These are phyloP conservation scores for Paspalum vaginatum DNA, from an alignment of 176 grass and related monocot genomes.

Conservation along the genomic window DNA sequence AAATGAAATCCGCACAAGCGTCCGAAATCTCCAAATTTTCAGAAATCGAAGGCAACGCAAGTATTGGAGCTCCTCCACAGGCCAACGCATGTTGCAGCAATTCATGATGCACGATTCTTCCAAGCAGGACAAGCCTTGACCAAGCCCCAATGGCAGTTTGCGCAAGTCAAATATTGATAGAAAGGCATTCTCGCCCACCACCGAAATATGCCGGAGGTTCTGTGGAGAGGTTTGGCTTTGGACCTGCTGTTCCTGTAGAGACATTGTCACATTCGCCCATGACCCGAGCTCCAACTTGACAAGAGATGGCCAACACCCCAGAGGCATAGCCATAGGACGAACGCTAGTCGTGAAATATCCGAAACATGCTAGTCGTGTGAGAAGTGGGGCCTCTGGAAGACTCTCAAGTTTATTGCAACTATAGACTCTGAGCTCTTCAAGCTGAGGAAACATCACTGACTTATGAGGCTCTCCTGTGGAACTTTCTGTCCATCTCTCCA, in stretches of 20 bases:
- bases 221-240: background rate
- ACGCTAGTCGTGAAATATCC: rapidly evolving
- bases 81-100: background rate
- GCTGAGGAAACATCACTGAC: background rate
- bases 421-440: rapidly evolving
- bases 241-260: background rate
- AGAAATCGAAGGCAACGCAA: constrained; percentile 4
- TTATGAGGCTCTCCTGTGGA: background rate
- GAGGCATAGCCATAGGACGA: background rate
- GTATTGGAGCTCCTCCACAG: background rate
- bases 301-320: constrained; percentile 1
- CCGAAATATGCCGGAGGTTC: background rate
- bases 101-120: rapidly evolving
- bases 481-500: constrained; percentile 6
- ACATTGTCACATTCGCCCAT: background rate
- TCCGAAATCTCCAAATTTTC: rapidly evolving
- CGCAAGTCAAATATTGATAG: background rate
- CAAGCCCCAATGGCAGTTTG: background rate
- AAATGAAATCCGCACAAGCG: background rate
- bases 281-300: rapidly evolving
- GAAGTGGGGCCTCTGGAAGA: background rate
- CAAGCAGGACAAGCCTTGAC: background rate
- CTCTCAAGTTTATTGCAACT: background rate
- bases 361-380: background rate
- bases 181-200: background rate